Conservation (phyloP, 1,284 basidiomycete species). For the Cutaneotrichosporon cutaneum region DNA sequence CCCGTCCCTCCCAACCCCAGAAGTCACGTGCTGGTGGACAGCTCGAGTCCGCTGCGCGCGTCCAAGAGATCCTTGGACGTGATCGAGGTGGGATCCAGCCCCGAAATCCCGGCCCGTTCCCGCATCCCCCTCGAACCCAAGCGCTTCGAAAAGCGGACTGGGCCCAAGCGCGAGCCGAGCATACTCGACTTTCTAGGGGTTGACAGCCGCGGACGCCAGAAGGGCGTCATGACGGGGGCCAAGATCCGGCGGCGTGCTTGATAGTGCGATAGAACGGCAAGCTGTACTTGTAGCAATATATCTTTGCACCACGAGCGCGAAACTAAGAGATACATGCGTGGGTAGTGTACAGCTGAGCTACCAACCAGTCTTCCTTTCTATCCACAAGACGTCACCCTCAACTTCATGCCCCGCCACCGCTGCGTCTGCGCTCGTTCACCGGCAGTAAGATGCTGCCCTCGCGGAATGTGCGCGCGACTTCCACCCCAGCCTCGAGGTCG, state of each 20-base stretch:
- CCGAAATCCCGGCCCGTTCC: not conserved
- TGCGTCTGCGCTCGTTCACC: no score
- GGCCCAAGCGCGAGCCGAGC: not conserved
- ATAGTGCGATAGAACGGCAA: no score
- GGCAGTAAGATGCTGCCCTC: conserved; percentile 32
- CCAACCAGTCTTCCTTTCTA: no score
- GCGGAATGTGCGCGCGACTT: conserved; percentile 33
- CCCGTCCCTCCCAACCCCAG: not conserved
- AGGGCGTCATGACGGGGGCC: conserved; percentile 30
- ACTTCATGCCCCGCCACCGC: no score
- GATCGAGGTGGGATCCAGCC: not conserved
- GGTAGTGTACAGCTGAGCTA: not conserved
- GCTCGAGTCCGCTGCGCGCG: not conserved
- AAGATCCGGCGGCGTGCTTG: conserved; percentile 30
- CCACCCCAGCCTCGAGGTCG: conserved; percentile 39
- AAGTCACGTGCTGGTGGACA: not conserved
- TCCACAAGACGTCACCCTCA: not conserved
- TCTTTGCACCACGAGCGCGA: no score
- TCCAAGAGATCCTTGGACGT: not conserved
- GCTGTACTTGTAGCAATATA: not conserved
- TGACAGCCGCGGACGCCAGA: conserved; percentile 37
- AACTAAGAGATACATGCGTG: not conserved
- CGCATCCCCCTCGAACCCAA: not conserved
- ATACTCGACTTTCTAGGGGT: conserved; percentile 28
- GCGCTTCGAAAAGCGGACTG: no score